Evolutionary conservation across 106 monocot genomes (phyloP).

Genomic region (Narthecium ossifragum): DNA sequence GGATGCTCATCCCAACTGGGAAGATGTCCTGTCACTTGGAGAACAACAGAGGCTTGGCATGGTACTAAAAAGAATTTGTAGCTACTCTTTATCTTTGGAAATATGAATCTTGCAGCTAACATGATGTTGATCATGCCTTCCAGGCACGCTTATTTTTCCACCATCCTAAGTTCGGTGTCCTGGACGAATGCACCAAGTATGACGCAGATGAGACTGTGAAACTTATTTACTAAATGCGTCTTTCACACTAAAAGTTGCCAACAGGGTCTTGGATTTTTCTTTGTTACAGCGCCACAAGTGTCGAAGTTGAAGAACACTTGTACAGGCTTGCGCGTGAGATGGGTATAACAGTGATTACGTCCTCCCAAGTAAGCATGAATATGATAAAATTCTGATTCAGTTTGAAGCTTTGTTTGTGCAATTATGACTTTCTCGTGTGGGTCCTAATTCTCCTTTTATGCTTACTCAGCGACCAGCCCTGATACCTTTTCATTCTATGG

Average conservation of each 20-base stretch:
- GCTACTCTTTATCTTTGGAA: not conserved
- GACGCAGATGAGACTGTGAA: too few relatives aligned
- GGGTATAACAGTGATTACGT: conserved; percentile 92
- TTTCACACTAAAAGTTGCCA: too few relatives aligned
- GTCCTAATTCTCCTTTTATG: not conserved
- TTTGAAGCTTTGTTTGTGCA: too few relatives aligned
- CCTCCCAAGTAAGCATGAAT: conserved; percentile 66
- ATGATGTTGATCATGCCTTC: not conserved
- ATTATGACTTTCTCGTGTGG: too few relatives aligned
- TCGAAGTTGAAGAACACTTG: conserved; percentile 95
- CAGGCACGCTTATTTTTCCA: conserved; percentile 98
- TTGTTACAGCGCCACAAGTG: conserved; percentile 85
- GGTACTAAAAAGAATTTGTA: conserved; percentile 29
- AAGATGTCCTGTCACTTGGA: conserved; percentile 86
- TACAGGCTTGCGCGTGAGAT: conserved; percentile 77
- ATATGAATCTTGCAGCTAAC: not conserved
- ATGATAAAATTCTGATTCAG: not conserved
- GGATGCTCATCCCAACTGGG: conserved; percentile 93
- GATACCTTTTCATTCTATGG: conserved; percentile 69
- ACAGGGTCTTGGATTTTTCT: too few relatives aligned
- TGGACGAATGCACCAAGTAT: conserved; percentile 99
- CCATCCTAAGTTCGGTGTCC: conserved; percentile 87
- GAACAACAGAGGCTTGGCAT: conserved; percentile 99
- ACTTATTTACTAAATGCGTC: too few relatives aligned
- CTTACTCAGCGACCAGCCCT: conserved; percentile 52